Base-by-base conservation (phyloP, 2,329 filamentous ascomycete genomes). In the Xylariaceae sp. region DNA sequence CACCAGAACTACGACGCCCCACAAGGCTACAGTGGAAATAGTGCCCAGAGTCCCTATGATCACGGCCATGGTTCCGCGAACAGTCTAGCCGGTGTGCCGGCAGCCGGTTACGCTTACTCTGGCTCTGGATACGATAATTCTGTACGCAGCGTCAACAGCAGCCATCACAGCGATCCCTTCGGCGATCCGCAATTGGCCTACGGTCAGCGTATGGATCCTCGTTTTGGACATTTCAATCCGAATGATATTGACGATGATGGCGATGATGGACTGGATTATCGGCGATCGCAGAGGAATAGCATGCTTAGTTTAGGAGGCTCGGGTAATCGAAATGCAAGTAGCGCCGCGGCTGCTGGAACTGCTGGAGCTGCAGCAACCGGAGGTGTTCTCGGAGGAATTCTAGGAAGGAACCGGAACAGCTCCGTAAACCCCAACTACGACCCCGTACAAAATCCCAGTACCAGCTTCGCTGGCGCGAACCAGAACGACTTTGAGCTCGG, bases 211-310 rank as follows among this genome's bases (percentile, higher is more conserved):
- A 68, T 76, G 69, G 76, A 77, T 51, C 69, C 76, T 19, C 67
- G 72, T 9, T 68, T 84, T 4, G 79, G 80, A 36, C 72, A 80
- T 1, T 78, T 94, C 51, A 85, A 96, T 64, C 90, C 90, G 2
- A 82, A 87, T 61, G 83, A 85, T 12, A 91, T 96, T 56, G 81
- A 80, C 18, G 91, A 96, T 65, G 91, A 96, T 63, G 90, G 89
- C 27, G 91, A 96, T 62, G 91, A 95, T 65, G 90, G 87, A 1
- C 77, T 94, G 45, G 76, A 80, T 5, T 84, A 80, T 58, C 71
- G 67, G 44, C 69, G 66, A 64, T 61, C 69, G 66, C 60, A 75
- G 65, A 76, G 79, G 52, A 78, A 75, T 56, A 83, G 86, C 33
- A 78, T 85, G 66, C 68, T 86, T 33, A 82, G 80, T 51, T 69